Base-by-base conservation (phyloP, 2,329 filamentous ascomycete species). In the Fusarium odoratissimum region DNA sequence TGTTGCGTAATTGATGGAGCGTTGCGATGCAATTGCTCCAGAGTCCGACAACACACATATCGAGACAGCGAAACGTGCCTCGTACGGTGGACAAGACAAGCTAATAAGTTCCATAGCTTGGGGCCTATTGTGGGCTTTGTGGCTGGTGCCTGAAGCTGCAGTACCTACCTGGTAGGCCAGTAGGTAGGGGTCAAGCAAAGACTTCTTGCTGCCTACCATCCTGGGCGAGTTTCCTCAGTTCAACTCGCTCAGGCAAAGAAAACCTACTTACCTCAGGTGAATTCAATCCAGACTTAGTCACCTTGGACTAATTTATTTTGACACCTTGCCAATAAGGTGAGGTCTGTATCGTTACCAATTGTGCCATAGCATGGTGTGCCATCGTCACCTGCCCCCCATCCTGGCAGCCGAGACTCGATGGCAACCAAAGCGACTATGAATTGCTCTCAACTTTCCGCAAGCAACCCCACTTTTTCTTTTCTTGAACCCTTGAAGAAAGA, bases 21-120 rank as follows among this genome's bases (percentile, higher is more conserved):
- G 54, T 61, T 37, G 57, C 74, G 40, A 73, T 69, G 66, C 66
- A 71, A 74, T 60, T 68, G 57, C 56, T 31, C 19, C 17, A 31
- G 37, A 57, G 54, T 25, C 52, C 57, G 67, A 64, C 69, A 76
- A 75, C 28, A 72, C 67, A 71, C 40, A 71, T 63, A 57, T 52
- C 72, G 21, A 63, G 42, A 54, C 37, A 19, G 40, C 56, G 56
- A 75, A 78, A 78, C 76, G 76, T 78, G 75, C 76, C 72, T 60
- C 41, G 61, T 56, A 61, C 68, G 72, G 69, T 78, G 76, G 74
- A 78, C 75, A 74, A 69, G 67, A 77, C 54, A 56, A 72, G 55
- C 52, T 23, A n/a, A 23, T 23, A 23, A 31, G 21, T 31, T 49
- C 14, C 21, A 33, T 31, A 19, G 12, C 10, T 17, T 23, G 30